Percentiles rank a stretch among this genome's conserved stretches.
Evolutionary conservation across 1,139 yeast genomes (phyloP).

Genomic region (Taiozyma sp.): DNA sequence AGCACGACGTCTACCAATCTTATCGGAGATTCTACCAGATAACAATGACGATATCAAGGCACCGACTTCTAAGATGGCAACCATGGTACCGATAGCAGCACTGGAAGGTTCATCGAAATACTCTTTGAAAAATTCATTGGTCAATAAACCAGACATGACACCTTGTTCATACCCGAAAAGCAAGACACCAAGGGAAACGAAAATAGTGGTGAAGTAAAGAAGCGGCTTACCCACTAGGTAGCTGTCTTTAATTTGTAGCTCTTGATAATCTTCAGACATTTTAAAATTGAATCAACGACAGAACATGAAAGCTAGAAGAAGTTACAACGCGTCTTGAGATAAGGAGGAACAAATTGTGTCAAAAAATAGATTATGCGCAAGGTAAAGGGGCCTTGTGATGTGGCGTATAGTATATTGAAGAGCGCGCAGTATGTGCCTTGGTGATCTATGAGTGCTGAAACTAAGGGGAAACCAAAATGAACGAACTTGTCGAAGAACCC

Average conservation of each 20-base stretch:
- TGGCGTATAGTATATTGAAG: not conserved
- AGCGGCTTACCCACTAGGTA: slow-evolving; percentile 29
- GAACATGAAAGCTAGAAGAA: not conserved
- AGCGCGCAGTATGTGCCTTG: not conserved
- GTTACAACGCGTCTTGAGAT: not conserved
- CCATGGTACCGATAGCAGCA: slow-evolving; percentile 71
- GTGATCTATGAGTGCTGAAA: not conserved
- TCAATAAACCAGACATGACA: slow-evolving; percentile 79
- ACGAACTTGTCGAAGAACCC: not conserved
- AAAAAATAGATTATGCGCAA: not conserved
- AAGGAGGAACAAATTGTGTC: not conserved
- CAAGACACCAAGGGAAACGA: slow-evolving; percentile 80
- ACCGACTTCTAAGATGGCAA: slow-evolving; percentile 81
- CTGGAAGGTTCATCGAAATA: slow-evolving; percentile 73
- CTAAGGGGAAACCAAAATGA: not conserved
- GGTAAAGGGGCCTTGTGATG: not conserved
- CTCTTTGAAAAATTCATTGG: slow-evolving; percentile 66
- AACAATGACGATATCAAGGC: slow-evolving; percentile 74
- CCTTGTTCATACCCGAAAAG: slow-evolving; percentile 92
- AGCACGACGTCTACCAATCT: slow-evolving; percentile 74
- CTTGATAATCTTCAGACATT: slow-evolving; percentile 17
- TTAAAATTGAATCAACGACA: not conserved
- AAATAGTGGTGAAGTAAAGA: slow-evolving; percentile 73
- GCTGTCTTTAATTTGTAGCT: slow-evolving; percentile 19
- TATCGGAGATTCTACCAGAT: slow-evolving; percentile 77